A percentile compares a stretch with the other conserved stretches of the same genome.
These are phyloP conservation scores for Plantago lanceolata DNA, from an alignment of 305 asterid species.

Conservation along the genomic window DNA sequence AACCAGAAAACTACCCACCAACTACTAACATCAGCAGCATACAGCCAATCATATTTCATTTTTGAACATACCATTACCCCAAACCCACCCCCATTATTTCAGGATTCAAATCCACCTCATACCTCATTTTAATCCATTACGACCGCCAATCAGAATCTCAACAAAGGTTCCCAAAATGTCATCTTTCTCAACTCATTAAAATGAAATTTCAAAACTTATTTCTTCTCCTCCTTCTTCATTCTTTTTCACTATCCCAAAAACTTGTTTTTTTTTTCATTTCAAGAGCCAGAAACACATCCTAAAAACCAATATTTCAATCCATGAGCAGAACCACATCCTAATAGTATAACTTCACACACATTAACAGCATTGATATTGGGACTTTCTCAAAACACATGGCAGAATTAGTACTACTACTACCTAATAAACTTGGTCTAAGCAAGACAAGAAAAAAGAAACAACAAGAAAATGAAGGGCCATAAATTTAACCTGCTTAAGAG, in stretches of 20 bases:
- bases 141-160: not conserved
- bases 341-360: not conserved
- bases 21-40: not conserved
- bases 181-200: too few species aligned
- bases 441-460: not conserved
- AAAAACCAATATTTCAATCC: not conserved
- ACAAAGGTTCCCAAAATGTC: not conserved
- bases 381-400: not conserved
- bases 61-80: too few species aligned
- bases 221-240: too few species aligned
- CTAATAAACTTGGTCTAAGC: not conserved
- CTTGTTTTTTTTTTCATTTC: too few species aligned
- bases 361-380: not conserved
- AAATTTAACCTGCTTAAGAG: conserved; percentile 69
- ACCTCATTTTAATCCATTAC: not conserved
- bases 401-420: not conserved
- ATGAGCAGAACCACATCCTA: not conserved
- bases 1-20: not conserved
- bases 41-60: too few species aligned
- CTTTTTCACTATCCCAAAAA: too few species aligned
- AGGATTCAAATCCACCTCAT: not conserved
- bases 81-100: too few species aligned
- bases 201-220: too few species aligned
- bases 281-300: not conserved
- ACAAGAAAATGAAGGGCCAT: not conserved